Evolutionary conservation across 2,329 filamentous ascomycete species (phyloP), one percentile per base, ranked within the genome.

Genomic region (Keithomyces neogunnii): DNA sequence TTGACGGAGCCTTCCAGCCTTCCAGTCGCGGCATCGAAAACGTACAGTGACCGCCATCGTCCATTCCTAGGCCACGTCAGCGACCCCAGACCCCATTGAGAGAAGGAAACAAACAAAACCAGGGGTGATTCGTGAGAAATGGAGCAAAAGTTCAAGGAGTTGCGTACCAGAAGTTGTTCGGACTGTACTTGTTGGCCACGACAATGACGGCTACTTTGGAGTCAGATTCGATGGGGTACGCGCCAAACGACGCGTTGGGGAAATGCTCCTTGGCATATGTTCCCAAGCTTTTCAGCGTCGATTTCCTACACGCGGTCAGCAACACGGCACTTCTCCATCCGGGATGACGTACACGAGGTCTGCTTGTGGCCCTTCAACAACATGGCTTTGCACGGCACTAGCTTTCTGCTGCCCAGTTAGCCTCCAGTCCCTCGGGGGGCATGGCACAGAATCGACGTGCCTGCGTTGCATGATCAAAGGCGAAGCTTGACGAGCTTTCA

Each of bases 101-200:
- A 19, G 19, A 19, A 19, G 19, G 19, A 19, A 19, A 19, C 19
- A 19, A 19, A 35, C 9, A 33, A 30, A 29, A 4, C 19, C 4
- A n/a, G 9, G 26, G 11, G 4, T 11, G 5, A 10, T 13, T 30
- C 40, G 26, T 9, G 28, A 30, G 7, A 39, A 13, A 39, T 38
- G 39, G 19, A 19, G n/a, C 5, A 3, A 26, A 26, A 28, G 35
- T 46, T 31, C 5, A 46, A 7, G 9, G 44, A 13, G 28, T 8
- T 26, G 31, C 71, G 42, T 73, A 90, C 90, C 93, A 97, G 78
- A 90, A 99, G 77, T 99, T 99, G 67, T 91, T 89, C 6, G 95
- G 93, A 62, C 88, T 95, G 75, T 97, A 97, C 70, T 96, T 96
- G 76, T 93, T 96, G 51, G 91, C 88, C 47, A 96, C 91, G 48